Conservation (phyloP, 2,329 filamentous ascomycete species). For the Alternaria panax region DNA sequence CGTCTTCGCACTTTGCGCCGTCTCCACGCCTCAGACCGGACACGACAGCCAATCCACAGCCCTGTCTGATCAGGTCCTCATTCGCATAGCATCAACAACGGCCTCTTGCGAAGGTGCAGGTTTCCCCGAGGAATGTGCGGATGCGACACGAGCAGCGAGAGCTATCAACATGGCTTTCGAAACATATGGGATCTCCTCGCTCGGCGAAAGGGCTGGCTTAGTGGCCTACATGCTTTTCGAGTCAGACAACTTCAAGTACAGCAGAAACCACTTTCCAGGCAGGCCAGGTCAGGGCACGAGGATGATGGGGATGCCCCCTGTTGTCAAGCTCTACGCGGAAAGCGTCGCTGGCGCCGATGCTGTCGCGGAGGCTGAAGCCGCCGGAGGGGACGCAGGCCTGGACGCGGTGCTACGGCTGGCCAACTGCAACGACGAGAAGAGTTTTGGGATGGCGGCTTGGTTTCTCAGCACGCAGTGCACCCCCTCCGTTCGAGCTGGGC, state of each 20-base stretch:
- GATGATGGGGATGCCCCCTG: conserved; percentile 66
- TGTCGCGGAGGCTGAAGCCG: conserved; percentile 41
- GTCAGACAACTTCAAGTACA: conserved; percentile 72
- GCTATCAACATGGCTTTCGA: conserved; percentile 64
- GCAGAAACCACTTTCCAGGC: conserved; percentile 66
- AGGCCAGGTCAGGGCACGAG: conserved; percentile 72
- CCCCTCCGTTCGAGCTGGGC: conserved; percentile 49
- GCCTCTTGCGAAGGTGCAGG: conserved; percentile 58
- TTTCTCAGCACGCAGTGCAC: conserved; percentile 64
- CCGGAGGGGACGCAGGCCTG: conserved; percentile 41
- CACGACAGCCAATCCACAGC: conserved; percentile 1
- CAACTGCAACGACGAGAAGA: conserved; percentile 52
- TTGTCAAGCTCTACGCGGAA: conserved; percentile 64
- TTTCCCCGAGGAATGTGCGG: conserved; percentile 64
- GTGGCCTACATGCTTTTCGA: conserved; percentile 76
- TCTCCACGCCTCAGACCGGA: conserved; percentile 2
- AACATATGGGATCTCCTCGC: conserved; percentile 62
- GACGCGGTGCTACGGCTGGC: conserved; percentile 61
- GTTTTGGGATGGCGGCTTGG: conserved; percentile 69
- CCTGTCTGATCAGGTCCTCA: conserved; percentile 48
- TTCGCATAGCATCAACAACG: conserved; percentile 64
- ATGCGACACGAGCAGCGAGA: conserved; percentile 65
- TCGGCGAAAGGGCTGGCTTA: conserved; percentile 72
- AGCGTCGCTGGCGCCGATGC: conserved; percentile 49
- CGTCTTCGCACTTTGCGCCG: conserved; percentile 49